Conservation (phyloP, 2,329 filamentous ascomycete species). For the Ambrosiella xylebori region DNA sequence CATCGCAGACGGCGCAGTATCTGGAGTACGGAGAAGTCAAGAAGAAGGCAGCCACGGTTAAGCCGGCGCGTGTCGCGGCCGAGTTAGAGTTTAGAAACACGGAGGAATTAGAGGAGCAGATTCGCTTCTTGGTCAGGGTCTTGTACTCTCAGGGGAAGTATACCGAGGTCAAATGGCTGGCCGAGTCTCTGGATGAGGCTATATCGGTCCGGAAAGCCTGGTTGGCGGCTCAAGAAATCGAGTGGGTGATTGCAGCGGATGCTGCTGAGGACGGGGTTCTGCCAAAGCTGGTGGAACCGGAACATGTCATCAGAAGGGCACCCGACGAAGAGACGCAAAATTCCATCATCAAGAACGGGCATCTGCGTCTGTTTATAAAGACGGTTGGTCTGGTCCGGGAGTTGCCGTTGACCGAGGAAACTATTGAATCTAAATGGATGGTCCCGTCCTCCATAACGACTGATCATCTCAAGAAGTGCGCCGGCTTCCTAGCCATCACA, state of each 20-base stretch:
- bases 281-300: conserved; percentile 13
- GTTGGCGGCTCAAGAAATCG: conserved; percentile 52
- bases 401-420: conserved; percentile 42
- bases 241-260: conserved; percentile 25
- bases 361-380: conserved; percentile 69
- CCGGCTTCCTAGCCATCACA: conserved; percentile 45
- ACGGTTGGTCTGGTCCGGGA: conserved; percentile 52
- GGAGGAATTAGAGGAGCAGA: conserved; percentile 50
- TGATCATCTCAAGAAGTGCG: conserved; percentile 42
- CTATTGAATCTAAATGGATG: conserved; percentile 60
- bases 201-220: conserved; percentile 59
- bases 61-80: conserved; percentile 51
- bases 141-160: conserved; percentile 64
- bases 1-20: conserved; percentile 64
- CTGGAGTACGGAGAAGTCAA: conserved; percentile 82
- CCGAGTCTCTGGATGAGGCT: conserved; percentile 49
- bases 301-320: conserved; percentile 35
- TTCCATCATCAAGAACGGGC: conserved; percentile 77
- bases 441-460: conserved; percentile 51
- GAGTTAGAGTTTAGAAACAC: conserved; percentile 68
- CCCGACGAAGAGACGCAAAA: conserved; percentile 43
- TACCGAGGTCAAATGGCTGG: conserved; percentile 68
- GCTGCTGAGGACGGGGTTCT: conserved; percentile 16
- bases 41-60: conserved; percentile 48
- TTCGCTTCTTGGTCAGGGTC: conserved; percentile 64